Conservation (phyloP, 208 protist species). For the Trypanosoma cruzi region DNA sequence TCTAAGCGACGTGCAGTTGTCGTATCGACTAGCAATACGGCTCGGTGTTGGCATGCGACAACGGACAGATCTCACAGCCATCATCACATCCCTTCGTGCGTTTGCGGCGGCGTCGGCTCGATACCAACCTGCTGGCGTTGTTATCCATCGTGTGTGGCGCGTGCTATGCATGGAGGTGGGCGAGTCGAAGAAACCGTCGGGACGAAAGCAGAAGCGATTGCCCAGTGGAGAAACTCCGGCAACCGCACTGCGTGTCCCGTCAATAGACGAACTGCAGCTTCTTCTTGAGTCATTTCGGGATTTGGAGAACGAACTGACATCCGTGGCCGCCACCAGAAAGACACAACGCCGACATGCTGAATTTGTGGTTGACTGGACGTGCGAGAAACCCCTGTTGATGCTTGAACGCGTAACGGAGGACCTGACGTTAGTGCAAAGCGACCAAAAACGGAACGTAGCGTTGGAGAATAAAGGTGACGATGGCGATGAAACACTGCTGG, state of each 20-base stretch:
- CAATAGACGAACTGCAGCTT: conserved; percentile 34
- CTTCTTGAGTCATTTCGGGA: conserved; percentile 37
- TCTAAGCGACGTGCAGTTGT: conserved; percentile 30
- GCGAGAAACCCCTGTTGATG: background rate
- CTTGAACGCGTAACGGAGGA: conserved; percentile 19
- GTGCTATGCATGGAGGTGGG: conserved; percentile 32
- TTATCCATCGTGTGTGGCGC: conserved; percentile 39
- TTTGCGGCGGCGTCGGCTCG: conserved; percentile 26
- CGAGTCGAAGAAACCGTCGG: conserved; percentile 3
- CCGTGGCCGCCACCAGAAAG: background rate
- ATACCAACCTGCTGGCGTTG: conserved; percentile 27
- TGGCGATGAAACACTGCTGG: background rate
- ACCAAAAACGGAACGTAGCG: background rate
- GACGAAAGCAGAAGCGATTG: conserved; percentile 1
- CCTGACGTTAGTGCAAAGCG: background rate
- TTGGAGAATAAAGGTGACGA: background rate
- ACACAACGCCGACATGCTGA: conserved; percentile 16
- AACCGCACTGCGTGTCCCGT: conserved; percentile 28
- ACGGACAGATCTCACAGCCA: conserved; percentile 41
- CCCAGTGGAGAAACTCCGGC: background rate
- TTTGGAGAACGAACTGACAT: conserved; percentile 25
- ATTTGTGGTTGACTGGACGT: conserved; percentile 29
- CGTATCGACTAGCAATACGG: conserved; percentile 39
- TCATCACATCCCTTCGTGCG: conserved; percentile 32
- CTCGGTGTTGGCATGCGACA: conserved; percentile 43